phyloP scores from a whole-genome alignment of 73 alveolate species.

The Paramecium sexaurelia region DNA sequence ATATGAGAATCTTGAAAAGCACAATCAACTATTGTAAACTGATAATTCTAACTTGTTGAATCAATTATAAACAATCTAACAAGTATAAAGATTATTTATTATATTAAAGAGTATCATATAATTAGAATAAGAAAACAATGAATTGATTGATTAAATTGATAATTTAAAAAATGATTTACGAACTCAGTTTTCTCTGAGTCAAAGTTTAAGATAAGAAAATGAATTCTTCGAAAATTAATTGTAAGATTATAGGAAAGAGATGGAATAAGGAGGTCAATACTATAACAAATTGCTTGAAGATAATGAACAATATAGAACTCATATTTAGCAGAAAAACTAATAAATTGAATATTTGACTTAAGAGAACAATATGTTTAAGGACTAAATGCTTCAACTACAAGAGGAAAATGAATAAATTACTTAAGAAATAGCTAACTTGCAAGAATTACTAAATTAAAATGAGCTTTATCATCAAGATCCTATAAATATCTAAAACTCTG shows the following conservation, averaged over 20 bases:
- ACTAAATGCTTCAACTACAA: neutral
- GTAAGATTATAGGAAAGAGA: neutral
- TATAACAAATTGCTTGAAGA: conserved; percentile 13
- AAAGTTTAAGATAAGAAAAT: conserved; percentile 29
- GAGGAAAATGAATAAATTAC: neutral
- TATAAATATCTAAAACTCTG: neutral
- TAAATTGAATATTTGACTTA: neutral
- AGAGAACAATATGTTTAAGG: conserved; percentile 11
- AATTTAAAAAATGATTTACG: conserved; percentile 5
- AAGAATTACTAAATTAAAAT: neutral
- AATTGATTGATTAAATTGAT: conserved; percentile 10
- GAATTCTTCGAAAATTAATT: conserved; percentile 31
- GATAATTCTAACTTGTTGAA: neutral
- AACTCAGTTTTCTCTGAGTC: neutral
- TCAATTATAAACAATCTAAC: neutral
- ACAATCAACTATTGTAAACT: neutral
- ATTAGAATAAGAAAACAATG: neutral
- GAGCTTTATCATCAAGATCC: conserved; percentile 16
- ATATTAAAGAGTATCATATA: neutral
- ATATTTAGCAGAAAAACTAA: neutral
- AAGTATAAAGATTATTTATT: neutral
- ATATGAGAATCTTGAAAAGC: conserved; percentile 40
- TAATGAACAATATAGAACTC: neutral
- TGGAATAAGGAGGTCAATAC: neutral
- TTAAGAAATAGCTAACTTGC: neutral